Conservation (phyloP, 805 yeast species). For the Lipomyces yamadae region DNA sequence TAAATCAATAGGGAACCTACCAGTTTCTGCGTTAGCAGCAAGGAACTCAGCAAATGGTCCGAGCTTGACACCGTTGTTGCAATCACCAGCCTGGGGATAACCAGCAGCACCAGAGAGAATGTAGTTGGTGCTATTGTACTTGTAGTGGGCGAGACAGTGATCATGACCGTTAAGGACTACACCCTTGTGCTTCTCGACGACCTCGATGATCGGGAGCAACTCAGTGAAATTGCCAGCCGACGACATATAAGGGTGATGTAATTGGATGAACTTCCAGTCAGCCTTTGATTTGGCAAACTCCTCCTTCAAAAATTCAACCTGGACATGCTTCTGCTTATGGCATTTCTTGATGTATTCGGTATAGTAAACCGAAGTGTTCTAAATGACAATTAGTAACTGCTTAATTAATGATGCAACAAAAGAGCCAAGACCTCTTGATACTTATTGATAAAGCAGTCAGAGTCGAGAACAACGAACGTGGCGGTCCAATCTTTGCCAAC, state of each 20-base stretch:
- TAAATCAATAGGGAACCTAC: background rate
- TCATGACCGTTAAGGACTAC: no score
- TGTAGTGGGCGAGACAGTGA: conserved; percentile 2
- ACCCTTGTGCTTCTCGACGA: no score
- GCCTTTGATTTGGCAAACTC: no score
- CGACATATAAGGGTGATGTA: no score
- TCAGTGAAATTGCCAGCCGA: no score
- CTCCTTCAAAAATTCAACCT: background rate
- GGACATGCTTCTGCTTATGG: no score
- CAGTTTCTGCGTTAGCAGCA: conserved; percentile 3
- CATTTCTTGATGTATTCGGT: no score
- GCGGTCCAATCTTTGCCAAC: conserved; percentile 4
- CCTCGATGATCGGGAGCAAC: no score
- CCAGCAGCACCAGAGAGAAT: conserved; percentile 6
- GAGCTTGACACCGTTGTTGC: background rate
- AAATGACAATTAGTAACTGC: no score
- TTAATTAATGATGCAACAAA: no score
- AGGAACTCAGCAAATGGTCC: background rate
- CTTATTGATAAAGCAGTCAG: background rate
- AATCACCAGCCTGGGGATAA: conserved; percentile 8
- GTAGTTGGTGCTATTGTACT: conserved; percentile 1
- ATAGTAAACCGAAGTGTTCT: no score
- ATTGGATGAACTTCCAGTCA: no score
- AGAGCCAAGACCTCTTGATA: background rate
- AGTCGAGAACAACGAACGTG: conserved; percentile 3